Evolutionary conservation across 2,329 filamentous ascomycete genomes (phyloP).

Genomic region (Elsinoe ampelina): DNA sequence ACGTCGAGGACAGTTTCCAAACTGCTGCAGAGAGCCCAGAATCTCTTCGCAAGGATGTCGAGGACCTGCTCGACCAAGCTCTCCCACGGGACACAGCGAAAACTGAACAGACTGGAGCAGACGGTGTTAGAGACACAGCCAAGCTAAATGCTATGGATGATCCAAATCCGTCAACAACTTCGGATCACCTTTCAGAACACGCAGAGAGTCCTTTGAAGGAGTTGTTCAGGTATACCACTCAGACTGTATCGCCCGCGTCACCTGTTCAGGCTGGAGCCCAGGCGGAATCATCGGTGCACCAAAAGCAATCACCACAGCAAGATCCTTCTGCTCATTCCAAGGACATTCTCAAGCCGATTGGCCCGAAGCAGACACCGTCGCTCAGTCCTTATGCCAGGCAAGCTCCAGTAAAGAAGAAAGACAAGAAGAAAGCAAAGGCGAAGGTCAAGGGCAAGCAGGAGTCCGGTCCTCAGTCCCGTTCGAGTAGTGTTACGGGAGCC

Average conservation of each 20-base stretch:
- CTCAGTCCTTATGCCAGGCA: slow-evolving; percentile 23
- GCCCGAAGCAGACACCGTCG: slow-evolving; percentile 29
- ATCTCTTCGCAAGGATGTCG: background rate
- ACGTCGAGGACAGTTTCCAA: slow-evolving; percentile 26
- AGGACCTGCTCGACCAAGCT: background rate
- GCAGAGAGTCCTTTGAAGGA: background rate
- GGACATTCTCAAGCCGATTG: slow-evolving; percentile 21
- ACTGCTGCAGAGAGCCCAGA: slow-evolving; percentile 23
- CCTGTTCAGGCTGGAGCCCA: no score
- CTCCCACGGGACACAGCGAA: background rate
- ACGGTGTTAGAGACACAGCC: background rate
- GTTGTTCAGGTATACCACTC: background rate
- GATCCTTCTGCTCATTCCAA: background rate
- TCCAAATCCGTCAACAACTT: no score
- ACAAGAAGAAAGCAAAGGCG: slow-evolving; percentile 18
- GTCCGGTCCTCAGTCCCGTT: background rate
- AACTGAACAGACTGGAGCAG: background rate
- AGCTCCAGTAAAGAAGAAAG: slow-evolving; percentile 19
- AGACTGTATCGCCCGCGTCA: no score
- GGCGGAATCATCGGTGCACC: no score
- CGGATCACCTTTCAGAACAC: background rate
- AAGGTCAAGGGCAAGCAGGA: slow-evolving; percentile 17
- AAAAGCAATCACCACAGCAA: background rate
- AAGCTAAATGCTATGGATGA: background rate
- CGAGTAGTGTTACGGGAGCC: background rate